Base-by-base conservation (phyloP, 2,329 filamentous ascomycete genomes). In the Aureobasidium subglaciale region DNA sequence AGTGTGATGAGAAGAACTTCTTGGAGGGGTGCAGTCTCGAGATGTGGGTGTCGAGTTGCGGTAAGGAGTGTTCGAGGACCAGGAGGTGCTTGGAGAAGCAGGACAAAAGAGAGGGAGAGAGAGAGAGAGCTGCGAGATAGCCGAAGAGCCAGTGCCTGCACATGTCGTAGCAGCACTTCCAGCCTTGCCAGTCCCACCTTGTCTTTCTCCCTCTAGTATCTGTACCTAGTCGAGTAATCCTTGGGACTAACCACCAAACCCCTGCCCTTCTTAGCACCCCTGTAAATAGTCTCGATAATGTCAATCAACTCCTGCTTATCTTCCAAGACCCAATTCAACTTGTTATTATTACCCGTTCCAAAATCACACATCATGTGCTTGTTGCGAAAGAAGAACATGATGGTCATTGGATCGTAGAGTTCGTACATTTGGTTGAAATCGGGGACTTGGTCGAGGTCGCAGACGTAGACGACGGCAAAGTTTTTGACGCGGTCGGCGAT, bases 361-460 rank as follows among this genome's bases (percentile, higher is more conserved):
- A 96, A 90, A 81, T 97, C 92, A 71, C 88, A 90, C 88, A 95
- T 95, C 84, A 97, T 97, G 74, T 96, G 90, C 71, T 99, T 99
- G 71, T 99, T 99, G 59, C 92, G 84, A 78, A 91, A 96, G 79
- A 96, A 96, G 78, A 89, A 95, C 88, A 96, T 96, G 72, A 97
- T 85, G 3, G 93, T 95, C 75, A 91, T 89, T 0, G 90, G 85
- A 68, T 99, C 88, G 76, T 93, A 73, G 42, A 71, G 65, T 65
- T 78, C 84, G 78, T 96, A 96, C 92, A 97, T 97, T 66, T 87
- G 83, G 70, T 93, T 96, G 77, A 96, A 96, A 71, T 95, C 90
- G 56, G 88, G 88, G 5, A 95, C 88, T 70, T 90, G 81, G 68
- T 95, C 88, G 65, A 95, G 85, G 70, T 97, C 91, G 79, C 91